Evolutionary conservation across 176 grass and related monocot genomes (phyloP).

Genomic region (Phoenix roebelenii): DNA sequence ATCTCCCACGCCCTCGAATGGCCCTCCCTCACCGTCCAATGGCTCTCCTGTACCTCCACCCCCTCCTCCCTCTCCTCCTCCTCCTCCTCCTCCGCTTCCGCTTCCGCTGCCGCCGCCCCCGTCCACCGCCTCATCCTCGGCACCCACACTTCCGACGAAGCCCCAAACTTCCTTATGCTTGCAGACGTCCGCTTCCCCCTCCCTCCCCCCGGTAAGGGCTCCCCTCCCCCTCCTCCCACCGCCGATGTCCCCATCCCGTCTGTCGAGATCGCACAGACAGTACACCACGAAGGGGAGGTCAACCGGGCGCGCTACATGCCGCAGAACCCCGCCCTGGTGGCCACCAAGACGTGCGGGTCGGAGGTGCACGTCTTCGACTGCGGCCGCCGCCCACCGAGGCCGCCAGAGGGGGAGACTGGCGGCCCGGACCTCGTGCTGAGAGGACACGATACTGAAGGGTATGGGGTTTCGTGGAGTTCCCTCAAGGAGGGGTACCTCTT

Average conservation of each 20-base stretch:
- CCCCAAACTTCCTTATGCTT: slow-evolving; percentile 60
- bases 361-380: slow-evolving; percentile 81
- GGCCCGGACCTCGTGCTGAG: slow-evolving; percentile 51
- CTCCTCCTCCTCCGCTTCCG: too few species aligned
- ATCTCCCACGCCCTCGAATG: slow-evolving; percentile 82
- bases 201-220: slow-evolving; percentile 16
- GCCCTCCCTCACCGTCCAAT: slow-evolving; percentile 89
- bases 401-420: slow-evolving; percentile 14
- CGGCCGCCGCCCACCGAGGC: neutral
- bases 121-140: slow-evolving; percentile 52
- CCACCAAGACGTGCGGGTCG: slow-evolving; percentile 63
- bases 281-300: slow-evolving; percentile 65
- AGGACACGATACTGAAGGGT: slow-evolving; percentile 73
- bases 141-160: slow-evolving; percentile 60
- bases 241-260: slow-evolving; percentile 26
- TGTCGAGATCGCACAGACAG: slow-evolving; percentile 38
- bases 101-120: neutral
- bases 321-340: slow-evolving; percentile 46
- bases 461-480: slow-evolving; percentile 71
- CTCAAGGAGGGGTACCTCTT: slow-evolving; percentile 66
- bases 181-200: slow-evolving; percentile 48
- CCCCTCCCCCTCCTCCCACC: slow-evolving; percentile 9
- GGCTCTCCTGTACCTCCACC: slow-evolving; percentile 38
- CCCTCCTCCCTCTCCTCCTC: neutral
- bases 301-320: slow-evolving; percentile 86